Evolutionary conservation across 164 flowering plant genomes (phyloP).

Genomic region (Amborella trichopoda): DNA sequence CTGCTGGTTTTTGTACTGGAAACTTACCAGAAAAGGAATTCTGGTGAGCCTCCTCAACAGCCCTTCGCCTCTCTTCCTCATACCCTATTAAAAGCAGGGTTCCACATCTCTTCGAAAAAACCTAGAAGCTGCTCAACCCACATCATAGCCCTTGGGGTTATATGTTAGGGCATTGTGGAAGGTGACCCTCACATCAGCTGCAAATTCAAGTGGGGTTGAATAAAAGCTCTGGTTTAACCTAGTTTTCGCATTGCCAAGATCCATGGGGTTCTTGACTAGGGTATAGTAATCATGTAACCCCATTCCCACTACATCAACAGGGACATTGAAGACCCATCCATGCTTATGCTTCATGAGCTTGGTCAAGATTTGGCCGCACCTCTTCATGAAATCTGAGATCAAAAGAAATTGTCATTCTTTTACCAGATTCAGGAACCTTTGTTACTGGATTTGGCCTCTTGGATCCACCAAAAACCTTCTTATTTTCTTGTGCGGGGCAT

Average conservation of each 20-base stretch:
- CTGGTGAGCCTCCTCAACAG: conserved; percentile 13
- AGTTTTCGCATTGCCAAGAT: conserved; percentile 70
- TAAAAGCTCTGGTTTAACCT: conserved; percentile 37
- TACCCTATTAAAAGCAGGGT: conserved; percentile 9
- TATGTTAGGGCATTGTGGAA: conserved; percentile 69
- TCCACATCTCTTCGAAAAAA: conserved; percentile 20
- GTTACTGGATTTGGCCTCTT: no score
- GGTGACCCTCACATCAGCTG: conserved; percentile 62
- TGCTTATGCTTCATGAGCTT: conserved; percentile 63
- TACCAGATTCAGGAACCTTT: no score
- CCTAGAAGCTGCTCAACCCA: conserved; percentile 38
- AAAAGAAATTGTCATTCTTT: no score
- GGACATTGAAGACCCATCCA: conserved; percentile 48
- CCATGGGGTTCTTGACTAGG: conserved; percentile 75
- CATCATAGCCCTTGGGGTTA: conserved; percentile 72
- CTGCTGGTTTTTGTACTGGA: no score
- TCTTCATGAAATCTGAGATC: conserved; percentile 37
- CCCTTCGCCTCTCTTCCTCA: conserved; percentile 6
- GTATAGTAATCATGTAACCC: conserved; percentile 64
- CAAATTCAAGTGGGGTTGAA: conserved; percentile 44
- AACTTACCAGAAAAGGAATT: conserved; percentile 1
- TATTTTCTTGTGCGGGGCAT: conserved; percentile 12
- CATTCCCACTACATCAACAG: conserved; percentile 58
- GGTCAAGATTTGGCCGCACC: conserved; percentile 38
- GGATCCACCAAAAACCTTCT: no score